phyloP scores from a whole-genome alignment of 192 early-diverging fungal genomes.

The Phycomyces blakesleeanus region DNA sequence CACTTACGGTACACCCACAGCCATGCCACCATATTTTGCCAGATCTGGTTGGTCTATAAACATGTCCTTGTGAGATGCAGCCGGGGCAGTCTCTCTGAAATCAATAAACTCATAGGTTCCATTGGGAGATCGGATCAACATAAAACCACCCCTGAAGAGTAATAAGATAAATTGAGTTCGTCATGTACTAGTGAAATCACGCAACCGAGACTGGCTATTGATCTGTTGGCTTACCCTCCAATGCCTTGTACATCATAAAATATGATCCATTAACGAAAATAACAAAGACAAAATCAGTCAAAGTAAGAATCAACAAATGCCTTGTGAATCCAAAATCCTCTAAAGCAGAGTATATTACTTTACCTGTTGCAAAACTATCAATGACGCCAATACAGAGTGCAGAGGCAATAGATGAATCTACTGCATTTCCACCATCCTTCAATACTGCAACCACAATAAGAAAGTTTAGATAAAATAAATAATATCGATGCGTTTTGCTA shows the following conservation, averaged over 20 bases:
- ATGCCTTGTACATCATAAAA: conserved; percentile 57
- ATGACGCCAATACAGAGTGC: conserved; percentile 86
- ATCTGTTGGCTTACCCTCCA: conserved; percentile 50
- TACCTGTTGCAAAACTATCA: conserved; percentile 81
- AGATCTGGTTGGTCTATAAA: conserved; percentile 65
- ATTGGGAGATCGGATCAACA: conserved; percentile 68
- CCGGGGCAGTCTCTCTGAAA: conserved; percentile 85
- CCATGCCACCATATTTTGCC: conserved; percentile 69
- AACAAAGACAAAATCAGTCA: conserved; percentile 7
- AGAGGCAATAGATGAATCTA: conserved; percentile 85
- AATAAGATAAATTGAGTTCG: conserved; percentile 10
- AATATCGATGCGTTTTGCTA: neutral
- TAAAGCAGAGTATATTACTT: neutral
- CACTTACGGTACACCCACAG: conserved; percentile 73
- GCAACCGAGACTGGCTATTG: neutral
- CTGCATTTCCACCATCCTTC: conserved; percentile 82
- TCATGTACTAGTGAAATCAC: neutral
- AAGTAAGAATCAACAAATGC: neutral
- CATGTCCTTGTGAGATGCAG: conserved; percentile 73
- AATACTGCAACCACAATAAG: conserved; percentile 44
- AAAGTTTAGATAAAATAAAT: too few relatives aligned
- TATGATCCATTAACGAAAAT: too few relatives aligned
- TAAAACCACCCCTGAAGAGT: conserved; percentile 77
- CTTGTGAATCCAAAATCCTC: too few relatives aligned
- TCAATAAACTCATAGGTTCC: conserved; percentile 69